Percentiles rank a stretch among this genome's conserved stretches.
These are phyloP conservation scores for Pavlovales sp. DNA, from an alignment of 208 protist species.

Conservation along the genomic window DNA sequence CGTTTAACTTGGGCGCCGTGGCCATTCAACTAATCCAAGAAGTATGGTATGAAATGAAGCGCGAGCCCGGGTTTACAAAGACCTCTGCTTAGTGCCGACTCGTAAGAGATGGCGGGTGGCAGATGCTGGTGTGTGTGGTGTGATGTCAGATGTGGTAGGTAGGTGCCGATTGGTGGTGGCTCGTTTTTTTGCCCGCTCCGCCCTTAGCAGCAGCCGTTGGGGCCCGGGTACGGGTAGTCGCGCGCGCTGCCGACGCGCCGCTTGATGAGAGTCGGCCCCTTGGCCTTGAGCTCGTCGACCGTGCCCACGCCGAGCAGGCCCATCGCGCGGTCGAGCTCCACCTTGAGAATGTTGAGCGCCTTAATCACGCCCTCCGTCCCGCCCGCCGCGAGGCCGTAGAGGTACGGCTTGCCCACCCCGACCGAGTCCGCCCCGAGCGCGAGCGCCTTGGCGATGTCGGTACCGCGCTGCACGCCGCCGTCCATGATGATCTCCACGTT, in stretches of 20 bases:
- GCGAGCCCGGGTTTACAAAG: too few species aligned
- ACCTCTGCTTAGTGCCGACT: too few species aligned
- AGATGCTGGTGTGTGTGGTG: too few species aligned
- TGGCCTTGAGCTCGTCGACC: neutral
- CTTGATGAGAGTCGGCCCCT: neutral
- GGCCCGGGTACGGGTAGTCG: neutral
- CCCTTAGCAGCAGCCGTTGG: neutral
- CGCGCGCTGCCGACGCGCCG: too few species aligned
- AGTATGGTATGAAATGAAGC: too few species aligned
- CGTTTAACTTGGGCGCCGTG: too few species aligned
- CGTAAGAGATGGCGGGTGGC: too few species aligned
- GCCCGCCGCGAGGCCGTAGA: slow-evolving; percentile 26
- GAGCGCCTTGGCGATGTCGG: slow-evolving; percentile 24
- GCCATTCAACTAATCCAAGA: too few species aligned
- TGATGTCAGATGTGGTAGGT: too few species aligned
- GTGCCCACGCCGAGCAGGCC: slow-evolving; percentile 10
- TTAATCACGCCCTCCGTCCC: neutral
- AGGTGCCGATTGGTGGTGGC: too few species aligned
- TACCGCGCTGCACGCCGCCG: slow-evolving; percentile 29
- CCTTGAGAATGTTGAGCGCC: neutral
- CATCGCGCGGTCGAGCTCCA: slow-evolving; percentile 10
- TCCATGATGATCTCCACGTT: neutral
- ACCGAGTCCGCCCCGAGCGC: slow-evolving; percentile 14
- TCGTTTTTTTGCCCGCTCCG: too few species aligned
- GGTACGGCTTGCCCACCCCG: neutral